Evolutionary conservation across 106 monocot species (phyloP).

Genomic region (Dendrobium huoshanense): DNA sequence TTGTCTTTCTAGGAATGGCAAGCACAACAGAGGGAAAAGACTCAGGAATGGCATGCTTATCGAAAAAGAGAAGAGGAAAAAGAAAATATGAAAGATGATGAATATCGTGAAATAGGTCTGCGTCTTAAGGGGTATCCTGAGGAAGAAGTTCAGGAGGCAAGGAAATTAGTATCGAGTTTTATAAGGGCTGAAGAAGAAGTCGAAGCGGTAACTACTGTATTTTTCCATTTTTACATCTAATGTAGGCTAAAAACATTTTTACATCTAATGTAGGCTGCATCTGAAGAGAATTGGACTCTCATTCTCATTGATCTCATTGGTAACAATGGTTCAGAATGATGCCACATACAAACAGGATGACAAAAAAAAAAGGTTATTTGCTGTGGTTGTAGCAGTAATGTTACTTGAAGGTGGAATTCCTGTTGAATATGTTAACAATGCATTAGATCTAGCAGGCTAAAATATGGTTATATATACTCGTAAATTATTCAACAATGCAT

Average conservation of each 20-base stretch:
- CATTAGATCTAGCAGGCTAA: not conserved
- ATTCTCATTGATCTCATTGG: not conserved
- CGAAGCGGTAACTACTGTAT: constrained; percentile 58
- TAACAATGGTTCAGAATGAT: not conserved
- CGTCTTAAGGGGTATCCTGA: constrained; percentile 85
- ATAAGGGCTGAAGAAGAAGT: constrained; percentile 83
- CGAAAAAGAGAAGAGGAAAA: constrained; percentile 71
- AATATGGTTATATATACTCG: not conserved
- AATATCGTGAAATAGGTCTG: constrained; percentile 87
- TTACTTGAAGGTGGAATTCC: not conserved
- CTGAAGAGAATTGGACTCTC: not conserved
- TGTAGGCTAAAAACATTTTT: not conserved
- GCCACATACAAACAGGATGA: not conserved
- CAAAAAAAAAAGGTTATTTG: not conserved
- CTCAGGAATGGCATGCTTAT: constrained; percentile 84
- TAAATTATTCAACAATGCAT: no score
- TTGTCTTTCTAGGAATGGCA: constrained; percentile 78
- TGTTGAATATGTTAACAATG: not conserved
- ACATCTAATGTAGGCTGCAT: not conserved
- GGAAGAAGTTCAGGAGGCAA: constrained; percentile 84
- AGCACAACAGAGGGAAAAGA: constrained; percentile 73
- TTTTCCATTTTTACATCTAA: not conserved
- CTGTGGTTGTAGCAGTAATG: not conserved
- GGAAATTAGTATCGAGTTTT: constrained; percentile 79
- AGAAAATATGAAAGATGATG: constrained; percentile 55